Base-by-base conservation (phyloP, 2,329 filamentous ascomycete genomes). In the Nigrospora osmanthi region DNA sequence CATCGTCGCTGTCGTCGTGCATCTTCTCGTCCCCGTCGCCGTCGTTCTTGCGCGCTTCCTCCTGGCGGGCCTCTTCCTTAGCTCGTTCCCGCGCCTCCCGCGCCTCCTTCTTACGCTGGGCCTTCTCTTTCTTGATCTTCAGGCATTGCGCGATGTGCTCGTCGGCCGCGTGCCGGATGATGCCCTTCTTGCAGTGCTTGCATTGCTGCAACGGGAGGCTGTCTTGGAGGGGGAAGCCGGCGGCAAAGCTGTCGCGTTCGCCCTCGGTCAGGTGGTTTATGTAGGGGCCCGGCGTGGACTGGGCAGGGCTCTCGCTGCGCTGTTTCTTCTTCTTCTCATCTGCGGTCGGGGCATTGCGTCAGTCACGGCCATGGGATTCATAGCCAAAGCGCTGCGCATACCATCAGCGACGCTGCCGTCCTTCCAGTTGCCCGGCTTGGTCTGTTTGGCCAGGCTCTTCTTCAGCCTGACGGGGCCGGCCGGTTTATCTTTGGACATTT, bases 161-260 rank as follows among this genome's bases (percentile, higher is more conserved):
- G 47, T 84, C 83, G 2, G 87, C 85, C 1, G 81, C 82, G 31
- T 80, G 80, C 56, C 84, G 86, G 13, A 93, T 72, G 12, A 95
- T 79, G 42, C 86, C 86, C 57, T 94, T 90, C 67, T 93, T 95
- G 70, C 91, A 98, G 62, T 94, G 89, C 62, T 93, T 96, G 75
- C 91, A 98, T 53, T 85, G 76, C 42, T 93, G 82, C 11, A 88
- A 76, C 51, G 95, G 88, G 11, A 86, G 78, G 46, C 73, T 75
- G 58, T 95, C 90, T 55, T 89, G 83, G 53, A 95, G 76, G 0
- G 89, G 89, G 47, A 85, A 81, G 49, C 89, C 88, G 39, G 84
- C 90, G 4, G 81, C 75, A 63, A 96, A 96, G 5, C 86, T 86
- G 48, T 88, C 81, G 54, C 86, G 79, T 13, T 87, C 81, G 49